Percentiles rank a stretch among this genome's conserved stretches.
phyloP scores from a whole-genome alignment of 2,329 filamentous ascomycete genomes.

The Metarhizium guizhouense region DNA sequence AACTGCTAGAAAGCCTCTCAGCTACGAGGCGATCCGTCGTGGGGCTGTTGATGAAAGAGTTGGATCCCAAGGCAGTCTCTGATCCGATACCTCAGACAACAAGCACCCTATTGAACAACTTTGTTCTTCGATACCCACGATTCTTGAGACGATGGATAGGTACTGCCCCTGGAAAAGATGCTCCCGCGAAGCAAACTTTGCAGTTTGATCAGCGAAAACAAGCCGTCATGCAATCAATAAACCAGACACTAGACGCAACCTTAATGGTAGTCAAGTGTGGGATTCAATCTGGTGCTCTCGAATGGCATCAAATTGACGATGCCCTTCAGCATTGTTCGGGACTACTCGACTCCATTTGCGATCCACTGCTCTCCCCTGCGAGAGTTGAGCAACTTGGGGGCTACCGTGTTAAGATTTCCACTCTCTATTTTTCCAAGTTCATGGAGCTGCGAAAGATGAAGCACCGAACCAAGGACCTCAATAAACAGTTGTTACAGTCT shows the following conservation, averaged over 20 bases:
- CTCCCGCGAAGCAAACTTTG: slow-evolving; percentile 46
- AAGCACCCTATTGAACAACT: slow-evolving; percentile 38
- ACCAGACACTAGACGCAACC: slow-evolving; percentile 50
- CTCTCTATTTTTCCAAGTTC: slow-evolving; percentile 60
- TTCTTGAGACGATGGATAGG: slow-evolving; percentile 55
- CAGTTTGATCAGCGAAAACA: slow-evolving; percentile 54
- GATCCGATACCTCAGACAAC: slow-evolving; percentile 14
- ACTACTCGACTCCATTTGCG: slow-evolving; percentile 44
- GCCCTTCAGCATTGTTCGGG: slow-evolving; percentile 46
- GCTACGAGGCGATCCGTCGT: slow-evolving; percentile 45
- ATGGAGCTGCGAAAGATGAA: slow-evolving; percentile 38
- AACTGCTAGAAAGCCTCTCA: slow-evolving; percentile 49
- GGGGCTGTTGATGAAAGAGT: slow-evolving; percentile 30
- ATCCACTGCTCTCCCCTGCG: slow-evolving; percentile 21
- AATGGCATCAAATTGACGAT: slow-evolving; percentile 48
- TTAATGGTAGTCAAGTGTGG: slow-evolving; percentile 46
- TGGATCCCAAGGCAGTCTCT: slow-evolving; percentile 11
- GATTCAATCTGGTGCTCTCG: slow-evolving; percentile 35
- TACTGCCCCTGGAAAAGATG: slow-evolving; percentile 40
- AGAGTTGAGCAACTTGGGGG: slow-evolving; percentile 26
- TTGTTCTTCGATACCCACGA: slow-evolving; percentile 50
- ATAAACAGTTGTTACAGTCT: slow-evolving; percentile 40
- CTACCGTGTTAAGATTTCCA: slow-evolving; percentile 59
- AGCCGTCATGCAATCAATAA: slow-evolving; percentile 40
- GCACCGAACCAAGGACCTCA: slow-evolving; percentile 25